phyloP scores from a whole-genome alignment of 2,329 filamentous ascomycete species.

The Botrytis fragariae region DNA sequence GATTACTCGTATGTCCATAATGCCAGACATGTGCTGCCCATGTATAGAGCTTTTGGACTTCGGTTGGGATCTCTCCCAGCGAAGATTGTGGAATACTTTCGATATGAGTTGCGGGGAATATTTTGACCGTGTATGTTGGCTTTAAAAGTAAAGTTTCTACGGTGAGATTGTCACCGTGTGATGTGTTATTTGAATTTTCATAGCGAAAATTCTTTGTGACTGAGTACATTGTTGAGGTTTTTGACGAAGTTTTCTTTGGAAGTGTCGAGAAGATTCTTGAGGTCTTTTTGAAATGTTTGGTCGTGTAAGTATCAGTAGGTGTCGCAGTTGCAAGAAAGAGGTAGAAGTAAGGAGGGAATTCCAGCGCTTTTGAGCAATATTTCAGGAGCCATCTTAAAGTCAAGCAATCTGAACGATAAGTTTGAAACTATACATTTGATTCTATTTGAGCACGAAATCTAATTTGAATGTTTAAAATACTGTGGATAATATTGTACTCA shows the following conservation, averaged over 20 bases:
- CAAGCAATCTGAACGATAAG: not conserved
- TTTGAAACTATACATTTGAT: too few relatives aligned
- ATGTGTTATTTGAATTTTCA: not conserved
- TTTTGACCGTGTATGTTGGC: not conserved
- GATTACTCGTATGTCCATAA: not conserved
- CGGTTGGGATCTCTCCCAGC: not conserved
- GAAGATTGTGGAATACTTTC: not conserved
- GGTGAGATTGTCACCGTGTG: not conserved
- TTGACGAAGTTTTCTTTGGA: not conserved
- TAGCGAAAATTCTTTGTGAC: not conserved
- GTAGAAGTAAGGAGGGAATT: not conserved
- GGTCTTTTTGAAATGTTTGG: not conserved
- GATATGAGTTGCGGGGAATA: not conserved
- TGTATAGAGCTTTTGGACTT: not conserved
- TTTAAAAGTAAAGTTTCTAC: accelerated
- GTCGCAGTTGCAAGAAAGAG: not conserved
- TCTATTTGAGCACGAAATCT: not conserved
- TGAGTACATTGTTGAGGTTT: not conserved
- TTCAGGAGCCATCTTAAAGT: not conserved
- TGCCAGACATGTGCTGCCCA: not conserved
- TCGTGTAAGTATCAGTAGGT: not conserved
- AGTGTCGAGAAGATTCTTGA: not conserved
- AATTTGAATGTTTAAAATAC: not conserved
- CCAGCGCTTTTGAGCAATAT: not conserved
- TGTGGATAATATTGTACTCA: not conserved